Evolutionary conservation across 2,329 filamentous ascomycete species (phyloP).

Genomic region (Lachnellula occidentalis): DNA sequence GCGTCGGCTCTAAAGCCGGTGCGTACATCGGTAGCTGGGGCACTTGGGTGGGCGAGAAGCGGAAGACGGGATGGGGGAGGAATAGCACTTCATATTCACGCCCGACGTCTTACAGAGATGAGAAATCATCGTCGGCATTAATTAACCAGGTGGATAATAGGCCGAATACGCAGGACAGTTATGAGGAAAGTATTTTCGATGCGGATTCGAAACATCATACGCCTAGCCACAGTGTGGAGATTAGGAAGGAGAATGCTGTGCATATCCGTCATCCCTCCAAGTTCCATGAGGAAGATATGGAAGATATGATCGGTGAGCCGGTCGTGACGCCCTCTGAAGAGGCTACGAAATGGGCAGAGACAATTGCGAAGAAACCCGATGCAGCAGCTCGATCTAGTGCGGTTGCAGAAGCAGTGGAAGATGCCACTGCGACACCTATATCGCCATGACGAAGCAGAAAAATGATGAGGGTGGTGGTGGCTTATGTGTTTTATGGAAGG

Average conservation of each 20-base stretch:
- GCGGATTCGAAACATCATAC: slow-evolving; percentile 18
- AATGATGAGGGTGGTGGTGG: not conserved
- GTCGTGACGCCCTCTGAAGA: slow-evolving; percentile 2
- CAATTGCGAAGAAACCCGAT: slow-evolving; percentile 10
- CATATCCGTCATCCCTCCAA: slow-evolving; percentile 8
- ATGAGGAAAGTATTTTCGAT: slow-evolving; percentile 30
- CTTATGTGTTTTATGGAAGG: not conserved
- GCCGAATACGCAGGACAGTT: slow-evolving; percentile 26
- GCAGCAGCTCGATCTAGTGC: slow-evolving; percentile 7
- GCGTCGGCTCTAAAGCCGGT: slow-evolving; percentile 51
- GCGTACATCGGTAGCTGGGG: slow-evolving; percentile 66
- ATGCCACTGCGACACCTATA: slow-evolving; percentile 21
- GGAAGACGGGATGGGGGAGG: slow-evolving; percentile 41
- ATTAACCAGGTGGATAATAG: slow-evolving; percentile 8
- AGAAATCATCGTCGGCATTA: slow-evolving; percentile 9
- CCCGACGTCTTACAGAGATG: not conserved
- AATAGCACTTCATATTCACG: slow-evolving; percentile 1
- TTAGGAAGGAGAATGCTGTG: not conserved
- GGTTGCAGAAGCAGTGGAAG: slow-evolving; percentile 21
- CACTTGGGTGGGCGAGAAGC: slow-evolving; percentile 69
- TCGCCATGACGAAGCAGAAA: slow-evolving; percentile 7
- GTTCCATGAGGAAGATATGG: slow-evolving; percentile 17
- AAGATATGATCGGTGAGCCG: slow-evolving; percentile 2
- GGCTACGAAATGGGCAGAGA: slow-evolving; percentile 13
- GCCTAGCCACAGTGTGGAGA: not conserved